Evolutionary conservation across 164 flowering plant species (phyloP).

Genomic region (Magnolia changhungtana): DNA sequence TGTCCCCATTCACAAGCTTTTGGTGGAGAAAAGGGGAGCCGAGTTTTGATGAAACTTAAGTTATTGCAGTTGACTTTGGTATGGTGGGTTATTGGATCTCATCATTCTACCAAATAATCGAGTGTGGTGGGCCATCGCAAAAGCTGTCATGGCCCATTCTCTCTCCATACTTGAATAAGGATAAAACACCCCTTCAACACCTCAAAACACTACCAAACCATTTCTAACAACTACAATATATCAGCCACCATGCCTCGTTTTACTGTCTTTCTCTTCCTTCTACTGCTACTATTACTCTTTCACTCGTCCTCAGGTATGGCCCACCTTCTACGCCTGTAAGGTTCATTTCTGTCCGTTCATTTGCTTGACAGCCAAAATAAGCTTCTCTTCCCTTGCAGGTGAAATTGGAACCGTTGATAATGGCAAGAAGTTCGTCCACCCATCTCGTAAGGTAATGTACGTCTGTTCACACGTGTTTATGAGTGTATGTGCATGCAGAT

Average conservation of each 20-base stretch:
- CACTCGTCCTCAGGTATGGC: conserved; percentile 25
- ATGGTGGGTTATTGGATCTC: conserved; percentile 33
- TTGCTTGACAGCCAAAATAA: neutral
- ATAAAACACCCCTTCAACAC: conserved; percentile 17
- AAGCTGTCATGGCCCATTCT: conserved; percentile 19
- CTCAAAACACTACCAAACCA: conserved; percentile 8
- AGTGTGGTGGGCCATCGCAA: conserved; percentile 40
- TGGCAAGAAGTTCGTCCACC: neutral
- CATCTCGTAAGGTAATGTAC: neutral
- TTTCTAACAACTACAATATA: neutral
- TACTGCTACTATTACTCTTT: conserved; percentile 13
- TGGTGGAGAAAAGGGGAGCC: conserved; percentile 2
- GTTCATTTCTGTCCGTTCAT: neutral
- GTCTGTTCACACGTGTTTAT: neutral
- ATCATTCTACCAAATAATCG: conserved; percentile 29
- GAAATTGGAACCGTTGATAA: neutral
- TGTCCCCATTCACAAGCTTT: neutral
- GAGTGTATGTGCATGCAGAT: neutral
- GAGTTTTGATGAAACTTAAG: conserved; percentile 13
- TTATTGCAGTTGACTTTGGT: conserved; percentile 51
- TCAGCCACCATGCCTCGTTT: conserved; percentile 28
- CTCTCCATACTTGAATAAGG: conserved; percentile 3
- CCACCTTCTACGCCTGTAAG: neutral
- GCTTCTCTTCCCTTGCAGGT: neutral
- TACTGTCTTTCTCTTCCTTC: conserved; percentile 20